Percentiles rank a stretch among this genome's conserved stretches.
These are phyloP conservation scores for Tuber magnatum DNA, from an alignment of 495 filamentous ascomycete species.

Conservation along the genomic window DNA sequence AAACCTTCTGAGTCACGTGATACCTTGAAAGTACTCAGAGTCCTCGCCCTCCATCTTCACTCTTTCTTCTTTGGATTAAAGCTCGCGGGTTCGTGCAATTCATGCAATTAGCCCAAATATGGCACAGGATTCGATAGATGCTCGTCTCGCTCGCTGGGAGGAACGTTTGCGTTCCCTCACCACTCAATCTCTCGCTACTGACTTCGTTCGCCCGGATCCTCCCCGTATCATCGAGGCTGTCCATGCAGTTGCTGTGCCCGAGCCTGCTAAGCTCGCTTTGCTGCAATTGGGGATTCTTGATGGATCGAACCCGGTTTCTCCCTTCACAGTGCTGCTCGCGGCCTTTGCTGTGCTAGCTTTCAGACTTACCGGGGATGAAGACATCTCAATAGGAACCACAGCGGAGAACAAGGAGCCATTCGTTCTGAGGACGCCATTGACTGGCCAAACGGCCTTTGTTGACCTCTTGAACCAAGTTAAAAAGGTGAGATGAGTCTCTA, in stretches of 20 bases:
- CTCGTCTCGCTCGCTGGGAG: slow-evolving; percentile 49
- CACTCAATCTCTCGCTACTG: slow-evolving; percentile 49
- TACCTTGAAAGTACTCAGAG: not conserved
- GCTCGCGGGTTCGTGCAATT: not conserved
- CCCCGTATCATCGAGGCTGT: slow-evolving; percentile 46
- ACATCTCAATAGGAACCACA: slow-evolving; percentile 49
- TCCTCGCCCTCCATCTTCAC: not conserved
- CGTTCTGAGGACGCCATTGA: slow-evolving; percentile 47
- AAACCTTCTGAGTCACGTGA: not conserved
- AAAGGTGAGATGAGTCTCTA: slow-evolving; percentile 42
- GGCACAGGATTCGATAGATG: slow-evolving; percentile 28
- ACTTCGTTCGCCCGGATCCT: slow-evolving; percentile 47
- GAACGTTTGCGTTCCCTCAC: slow-evolving; percentile 48
- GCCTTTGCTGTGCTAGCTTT: slow-evolving; percentile 49
- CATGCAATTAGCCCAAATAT: not conserved
- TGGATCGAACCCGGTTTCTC: slow-evolving; percentile 41
- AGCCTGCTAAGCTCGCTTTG: slow-evolving; percentile 43
- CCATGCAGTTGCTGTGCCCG: slow-evolving; percentile 45
- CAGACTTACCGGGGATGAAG: slow-evolving; percentile 51
- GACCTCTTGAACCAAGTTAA: slow-evolving; percentile 47
- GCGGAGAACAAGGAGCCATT: slow-evolving; percentile 48
- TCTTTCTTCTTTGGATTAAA: not conserved
- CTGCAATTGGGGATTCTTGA: slow-evolving; percentile 44
- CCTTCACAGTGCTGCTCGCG: slow-evolving; percentile 47
- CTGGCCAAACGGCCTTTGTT: slow-evolving; percentile 44